Conservation (phyloP, 2,329 filamentous ascomycete species). For the Penicillium sp. region DNA sequence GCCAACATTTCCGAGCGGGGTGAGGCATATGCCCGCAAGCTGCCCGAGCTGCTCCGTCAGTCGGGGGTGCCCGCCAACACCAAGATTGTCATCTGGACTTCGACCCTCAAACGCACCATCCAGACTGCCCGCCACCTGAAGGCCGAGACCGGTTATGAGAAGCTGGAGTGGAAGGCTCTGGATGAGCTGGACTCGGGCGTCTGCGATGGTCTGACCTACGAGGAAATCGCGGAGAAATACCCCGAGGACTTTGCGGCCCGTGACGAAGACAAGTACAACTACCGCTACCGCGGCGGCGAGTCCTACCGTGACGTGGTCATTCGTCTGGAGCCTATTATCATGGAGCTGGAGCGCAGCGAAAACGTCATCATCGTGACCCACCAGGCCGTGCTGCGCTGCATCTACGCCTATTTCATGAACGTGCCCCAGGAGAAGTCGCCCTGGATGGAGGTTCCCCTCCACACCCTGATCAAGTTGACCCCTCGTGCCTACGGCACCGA, state of each 20-base stretch:
- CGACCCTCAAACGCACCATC: slow-evolving; percentile 76
- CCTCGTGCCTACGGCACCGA: slow-evolving; percentile 90
- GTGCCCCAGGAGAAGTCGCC: slow-evolving; percentile 86
- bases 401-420: slow-evolving; percentile 99
- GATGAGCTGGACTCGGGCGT: slow-evolving; percentile 96
- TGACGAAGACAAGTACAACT: slow-evolving; percentile 99
- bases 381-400: slow-evolving; percentile 91
- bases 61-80: slow-evolving; percentile 69
- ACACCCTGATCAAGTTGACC: slow-evolving; percentile 93
- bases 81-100: slow-evolving; percentile 68
- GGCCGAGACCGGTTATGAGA: slow-evolving; percentile 65
- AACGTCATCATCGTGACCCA: slow-evolving; percentile 98
- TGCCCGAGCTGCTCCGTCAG: slow-evolving; percentile 76
- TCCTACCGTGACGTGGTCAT: slow-evolving; percentile 96
- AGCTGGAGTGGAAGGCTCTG: slow-evolving; percentile 96
- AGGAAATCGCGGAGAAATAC: slow-evolving; percentile 83
- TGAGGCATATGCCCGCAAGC: slow-evolving; percentile 74
- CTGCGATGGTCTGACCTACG: slow-evolving; percentile 93
- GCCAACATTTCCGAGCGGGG: slow-evolving; percentile 79
- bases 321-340: slow-evolving; percentile 96
- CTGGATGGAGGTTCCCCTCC: slow-evolving; percentile 97
- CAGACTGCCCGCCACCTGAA: slow-evolving; percentile 82
- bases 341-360: slow-evolving; percentile 94
- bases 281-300: slow-evolving; percentile 94
- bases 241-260: slow-evolving; percentile 93